Conservation (phyloP, 1,284 basidiomycete genomes). For the Cutaneotrichosporon mucoides region DNA sequence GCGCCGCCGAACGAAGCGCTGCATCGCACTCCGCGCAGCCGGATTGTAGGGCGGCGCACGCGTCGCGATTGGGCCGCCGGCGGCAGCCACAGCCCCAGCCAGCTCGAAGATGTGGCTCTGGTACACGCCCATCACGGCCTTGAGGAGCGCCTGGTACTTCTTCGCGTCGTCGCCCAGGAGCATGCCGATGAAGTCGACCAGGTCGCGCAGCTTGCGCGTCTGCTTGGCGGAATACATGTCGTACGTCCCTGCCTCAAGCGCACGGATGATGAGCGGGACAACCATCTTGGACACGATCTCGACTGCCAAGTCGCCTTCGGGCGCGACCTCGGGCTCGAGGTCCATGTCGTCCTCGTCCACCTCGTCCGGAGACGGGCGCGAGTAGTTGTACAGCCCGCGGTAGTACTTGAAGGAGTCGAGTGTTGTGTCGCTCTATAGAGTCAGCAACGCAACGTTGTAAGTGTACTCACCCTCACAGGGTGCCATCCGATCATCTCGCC, state of each 20-base stretch:
- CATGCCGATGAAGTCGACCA: constrained; percentile 75
- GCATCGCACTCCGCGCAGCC: constrained; percentile 65
- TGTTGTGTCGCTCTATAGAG: constrained; percentile 55
- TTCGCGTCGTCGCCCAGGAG: constrained; percentile 60
- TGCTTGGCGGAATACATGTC: constrained; percentile 75
- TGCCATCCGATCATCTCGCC: constrained; percentile 85
- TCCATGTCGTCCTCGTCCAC: constrained; percentile 41
- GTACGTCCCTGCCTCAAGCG: constrained; percentile 68
- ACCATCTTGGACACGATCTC: constrained; percentile 81
- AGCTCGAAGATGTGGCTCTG: constrained; percentile 56
- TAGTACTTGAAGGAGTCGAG: constrained; percentile 84
- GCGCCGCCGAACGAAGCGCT: constrained; percentile 63
- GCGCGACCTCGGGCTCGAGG: constrained; percentile 59
- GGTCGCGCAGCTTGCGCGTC: constrained; percentile 62
- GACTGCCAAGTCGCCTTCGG: constrained; percentile 81
- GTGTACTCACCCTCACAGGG: constrained; percentile 64
- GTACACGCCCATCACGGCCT: constrained; percentile 61
- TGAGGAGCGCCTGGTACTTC: constrained; percentile 66
- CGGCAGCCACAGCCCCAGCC: constrained; percentile 49
- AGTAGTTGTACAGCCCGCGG: constrained; percentile 69
- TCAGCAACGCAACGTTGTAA: too few relatives aligned
- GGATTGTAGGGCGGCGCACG: constrained; percentile 66
- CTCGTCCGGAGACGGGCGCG: constrained; percentile 52
- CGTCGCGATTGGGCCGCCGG: constrained; percentile 35
- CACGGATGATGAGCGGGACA: constrained; percentile 67